These are phyloP conservation scores for Cordyceps militaris DNA, from an alignment of 2,329 filamentous ascomycete species.

Conservation along the genomic window DNA sequence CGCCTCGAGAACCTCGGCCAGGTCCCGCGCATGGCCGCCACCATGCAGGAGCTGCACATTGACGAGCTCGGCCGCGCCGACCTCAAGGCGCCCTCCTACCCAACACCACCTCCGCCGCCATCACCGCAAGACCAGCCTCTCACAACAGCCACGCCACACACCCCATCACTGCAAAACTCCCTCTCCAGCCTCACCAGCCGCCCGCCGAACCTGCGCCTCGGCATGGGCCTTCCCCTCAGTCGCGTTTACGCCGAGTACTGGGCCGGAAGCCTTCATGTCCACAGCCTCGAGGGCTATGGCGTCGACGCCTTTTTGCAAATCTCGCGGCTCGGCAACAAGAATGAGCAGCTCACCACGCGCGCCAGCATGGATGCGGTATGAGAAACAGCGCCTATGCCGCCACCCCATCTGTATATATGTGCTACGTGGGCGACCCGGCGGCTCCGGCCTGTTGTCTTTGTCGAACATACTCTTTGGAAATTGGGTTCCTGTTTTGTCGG, in stretches of 20 bases:
- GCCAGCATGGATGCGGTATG: conserved; percentile 72
- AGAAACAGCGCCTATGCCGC: background rate
- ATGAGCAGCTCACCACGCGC: conserved; percentile 79
- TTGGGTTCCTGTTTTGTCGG: background rate
- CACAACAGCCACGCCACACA: conserved; percentile 3
- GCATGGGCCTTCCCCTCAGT: conserved; percentile 90
- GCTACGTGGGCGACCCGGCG: background rate
- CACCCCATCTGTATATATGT: background rate
- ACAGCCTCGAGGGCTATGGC: conserved; percentile 91
- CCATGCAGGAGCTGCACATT: conserved; percentile 74
- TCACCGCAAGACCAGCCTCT: conserved; percentile 1
- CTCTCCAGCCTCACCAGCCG: conserved; percentile 73
- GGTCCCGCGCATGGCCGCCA: conserved; percentile 88
- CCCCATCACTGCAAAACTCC: conserved; percentile 45
- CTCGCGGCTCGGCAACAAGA: conserved; percentile 94
- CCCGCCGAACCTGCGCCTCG: conserved; percentile 78
- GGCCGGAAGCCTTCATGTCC: conserved; percentile 85
- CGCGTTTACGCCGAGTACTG: conserved; percentile 96
- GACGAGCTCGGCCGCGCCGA: conserved; percentile 32
- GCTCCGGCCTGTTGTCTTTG: background rate
- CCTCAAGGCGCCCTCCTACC: conserved; percentile 34
- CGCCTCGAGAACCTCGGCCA: conserved; percentile 78
- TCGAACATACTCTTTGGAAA: background rate
- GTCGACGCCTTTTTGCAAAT: conserved; percentile 96
- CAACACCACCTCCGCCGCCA: background rate